Evolutionary conservation across 495 filamentous ascomycete genomes (phyloP), one percentile per base, ranked within the genome.

Genomic region (Penicillium steckii): DNA sequence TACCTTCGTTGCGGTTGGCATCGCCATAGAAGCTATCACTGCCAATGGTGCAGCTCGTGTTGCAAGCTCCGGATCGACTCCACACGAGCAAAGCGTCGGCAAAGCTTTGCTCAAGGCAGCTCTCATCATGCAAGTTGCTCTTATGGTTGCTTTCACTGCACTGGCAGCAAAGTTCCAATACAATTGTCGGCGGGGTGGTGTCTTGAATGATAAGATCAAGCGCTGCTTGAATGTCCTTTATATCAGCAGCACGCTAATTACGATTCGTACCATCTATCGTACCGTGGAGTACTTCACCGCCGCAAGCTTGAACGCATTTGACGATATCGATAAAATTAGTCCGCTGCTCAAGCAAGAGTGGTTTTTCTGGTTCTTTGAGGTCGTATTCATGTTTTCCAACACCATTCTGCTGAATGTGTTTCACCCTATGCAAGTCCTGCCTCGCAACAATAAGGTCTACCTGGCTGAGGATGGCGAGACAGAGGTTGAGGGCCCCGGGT

Each of bases 361-460:
- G 80, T 88, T 81, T 62, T 88, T 89, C 61, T 90, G 81, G 68
- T 71, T 90, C 27, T 89, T 89, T 53, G 87, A 90, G 63, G 77
- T 76, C 0, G 62, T 63, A 9, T 65, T 87, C 44, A 90, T 91
- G 86, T 71, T 85, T 3, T 42, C 57, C 41, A 90, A 89, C 48
- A 76, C 71, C 18, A 68, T 79, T 8, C 51, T 90, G 62, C 61
- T 86, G 49, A 89, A 89, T 55, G 58, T 79, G 9, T 73, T 83
- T 21, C 84, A 87, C 61, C 87, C 87, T 13, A 77, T 81, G 56
- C 59, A 56, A 22, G 85, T 73, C 52, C 68, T 91, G 41, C 87
- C 87, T 0, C 67, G 71, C 40, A 80, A 79, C 46, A 81, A 81
- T 42, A 85, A 84, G 59, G 73, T 85, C 23, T 89, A 87, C 59